Base-by-base conservation (phyloP, 345 rosid species). In the Aurinia saxatilis region DNA sequence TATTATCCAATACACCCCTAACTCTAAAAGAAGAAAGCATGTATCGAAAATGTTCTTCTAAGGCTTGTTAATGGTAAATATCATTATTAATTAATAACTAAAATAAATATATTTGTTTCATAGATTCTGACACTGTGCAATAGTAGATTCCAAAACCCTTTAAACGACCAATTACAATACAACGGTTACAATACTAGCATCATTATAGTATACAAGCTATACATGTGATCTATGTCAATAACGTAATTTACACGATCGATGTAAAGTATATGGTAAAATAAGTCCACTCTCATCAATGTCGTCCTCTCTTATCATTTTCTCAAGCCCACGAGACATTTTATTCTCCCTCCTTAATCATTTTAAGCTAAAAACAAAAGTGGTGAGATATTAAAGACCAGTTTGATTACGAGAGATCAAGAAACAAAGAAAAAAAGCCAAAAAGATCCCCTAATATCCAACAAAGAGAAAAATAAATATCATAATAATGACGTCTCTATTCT, bases 401-500 rank as follows among this genome's bases (percentile, higher is more conserved):
- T 10, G 8, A 0, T 57, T 41, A 25, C 38, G 1, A 19, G 14
- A 65, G 31, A 35, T 47, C 39, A 49, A 46, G 23, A 13, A 67
- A 39, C 19, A 49, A 36, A n/a, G n/a, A n/a, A n/a, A n/a, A n/a
- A n/a, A n/a, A n/a, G n/a, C 30, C 19, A 48, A 48, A 56, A 29
- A 57, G n/a, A 38, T 19, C 47, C 51, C 10, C 27, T 57, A 7
- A n/a, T 48, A 67, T 49, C 35, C 51, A 40, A 19, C 31, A 50
- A 5, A 57, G 10, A 8, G 29, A 40, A 23, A 30, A 21, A 47
- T 10, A 7, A 10, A 21, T 21, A 8, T 50, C 54, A 34, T 51
- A 68, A 60, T 8, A 35, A 65, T 65, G 66, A 65, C 60, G 2
- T 57, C 76, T 54, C 70, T 65, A 3, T 58, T 71, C 66, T 65